Percentiles rank a stretch among this genome's conserved stretches.
These are phyloP conservation scores for Lepidium africanum DNA, from an alignment of 345 rosid genomes.

Conservation along the genomic window DNA sequence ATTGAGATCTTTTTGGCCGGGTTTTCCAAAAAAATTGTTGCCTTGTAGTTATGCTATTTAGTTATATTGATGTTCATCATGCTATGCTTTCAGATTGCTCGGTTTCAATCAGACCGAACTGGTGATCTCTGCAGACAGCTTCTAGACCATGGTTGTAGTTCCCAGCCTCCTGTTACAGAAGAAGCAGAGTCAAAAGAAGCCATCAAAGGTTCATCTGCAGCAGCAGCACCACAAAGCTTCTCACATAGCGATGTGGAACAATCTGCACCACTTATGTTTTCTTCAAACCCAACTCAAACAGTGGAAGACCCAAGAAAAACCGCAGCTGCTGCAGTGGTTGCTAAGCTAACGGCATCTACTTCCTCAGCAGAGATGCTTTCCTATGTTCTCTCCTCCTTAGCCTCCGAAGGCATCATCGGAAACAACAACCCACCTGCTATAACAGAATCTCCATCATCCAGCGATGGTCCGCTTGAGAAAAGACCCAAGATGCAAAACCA, in stretches of 20 bases:
- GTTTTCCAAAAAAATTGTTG: background rate
- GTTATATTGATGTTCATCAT: background rate
- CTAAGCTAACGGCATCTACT: conserved; percentile 82
- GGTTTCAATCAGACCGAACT: conserved; percentile 47
- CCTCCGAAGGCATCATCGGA: conserved; percentile 71
- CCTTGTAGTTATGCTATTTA: background rate
- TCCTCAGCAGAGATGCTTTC: conserved; percentile 95
- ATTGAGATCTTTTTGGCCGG: background rate
- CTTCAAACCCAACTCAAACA: conserved; percentile 30
- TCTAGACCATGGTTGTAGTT: conserved; percentile 26
- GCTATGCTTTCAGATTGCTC: conserved; percentile 41
- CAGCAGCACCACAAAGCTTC: conserved; percentile 38
- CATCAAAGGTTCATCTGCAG: conserved; percentile 14
- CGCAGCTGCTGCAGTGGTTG: conserved; percentile 83
- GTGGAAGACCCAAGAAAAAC: conserved; percentile 62
- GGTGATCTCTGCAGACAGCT: conserved; percentile 43
- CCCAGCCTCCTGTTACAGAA: conserved; percentile 23
- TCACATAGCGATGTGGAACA: conserved; percentile 45
- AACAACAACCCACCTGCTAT: conserved; percentile 30
- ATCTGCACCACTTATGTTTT: conserved; percentile 56
- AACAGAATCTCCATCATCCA: conserved; percentile 27
- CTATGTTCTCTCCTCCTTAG: conserved; percentile 82
- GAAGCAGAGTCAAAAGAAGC: conserved; percentile 46
- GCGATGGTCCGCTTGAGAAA: conserved; percentile 56
- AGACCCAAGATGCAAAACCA: conserved; percentile 62